Conservation (phyloP, 495 filamentous ascomycete species). For the Penicillium verhagenii region DNA sequence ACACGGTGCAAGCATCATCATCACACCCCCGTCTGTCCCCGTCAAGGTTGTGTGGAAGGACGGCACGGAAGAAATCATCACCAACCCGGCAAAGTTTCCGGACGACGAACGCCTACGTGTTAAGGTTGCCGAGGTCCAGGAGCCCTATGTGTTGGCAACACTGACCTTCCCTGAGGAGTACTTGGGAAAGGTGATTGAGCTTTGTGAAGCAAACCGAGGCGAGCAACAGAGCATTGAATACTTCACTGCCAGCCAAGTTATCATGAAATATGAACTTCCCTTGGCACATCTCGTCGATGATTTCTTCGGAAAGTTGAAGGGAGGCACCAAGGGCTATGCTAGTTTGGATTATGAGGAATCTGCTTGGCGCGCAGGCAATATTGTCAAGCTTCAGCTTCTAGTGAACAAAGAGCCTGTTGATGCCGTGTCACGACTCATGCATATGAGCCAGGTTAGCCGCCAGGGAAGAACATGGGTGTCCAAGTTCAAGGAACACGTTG, state of each 20-base stretch:
- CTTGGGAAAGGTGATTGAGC: conserved; percentile 87
- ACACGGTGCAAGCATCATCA: conserved; percentile 92
- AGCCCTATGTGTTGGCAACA: conserved; percentile 84
- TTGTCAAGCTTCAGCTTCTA: conserved; percentile 87
- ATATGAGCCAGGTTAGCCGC: conserved; percentile 71
- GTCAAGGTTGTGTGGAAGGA: conserved; percentile 78
- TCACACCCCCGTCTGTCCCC: conserved; percentile 92
- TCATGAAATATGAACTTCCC: conserved; percentile 88
- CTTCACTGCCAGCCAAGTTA: conserved; percentile 93
- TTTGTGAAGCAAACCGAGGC: conserved; percentile 88
- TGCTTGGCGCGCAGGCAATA: conserved; percentile 73
- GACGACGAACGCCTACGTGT: conserved; percentile 61
- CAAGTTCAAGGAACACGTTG: conserved; percentile 96
- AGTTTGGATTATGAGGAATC: conserved; percentile 95
- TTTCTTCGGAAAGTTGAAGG: conserved; percentile 96
- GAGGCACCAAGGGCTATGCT: conserved; percentile 78
- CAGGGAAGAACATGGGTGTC: conserved; percentile 84
- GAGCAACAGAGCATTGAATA: conserved; percentile 82
- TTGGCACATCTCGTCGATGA: conserved; percentile 89
- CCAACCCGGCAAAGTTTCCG: conserved; percentile 84
- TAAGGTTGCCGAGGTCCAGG: conserved; percentile 65
- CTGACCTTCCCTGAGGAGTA: conserved; percentile 94
- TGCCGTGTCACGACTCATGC: conserved; percentile 87
- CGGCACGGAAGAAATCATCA: conserved; percentile 70
- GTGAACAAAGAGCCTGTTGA: conserved; percentile 94